Evolutionary conservation across 768 basidiomycete genomes (phyloP).

Genomic region (Boletus rubescentipes): DNA sequence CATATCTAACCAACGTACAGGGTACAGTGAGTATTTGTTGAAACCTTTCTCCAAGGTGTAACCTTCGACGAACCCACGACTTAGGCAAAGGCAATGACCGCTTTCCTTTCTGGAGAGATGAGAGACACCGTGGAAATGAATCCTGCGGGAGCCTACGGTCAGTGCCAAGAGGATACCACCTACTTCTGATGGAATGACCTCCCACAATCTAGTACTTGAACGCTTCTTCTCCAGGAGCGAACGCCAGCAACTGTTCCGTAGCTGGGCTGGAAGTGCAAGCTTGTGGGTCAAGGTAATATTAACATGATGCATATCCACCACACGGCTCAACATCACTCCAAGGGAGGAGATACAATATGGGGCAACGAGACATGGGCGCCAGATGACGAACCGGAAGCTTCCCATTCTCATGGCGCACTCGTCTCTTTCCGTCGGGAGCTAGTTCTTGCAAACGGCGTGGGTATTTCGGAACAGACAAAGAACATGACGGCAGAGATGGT

Average conservation of each 20-base stretch:
- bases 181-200: background rate
- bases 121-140: constrained; percentile 87
- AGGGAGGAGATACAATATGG: constrained; percentile 87
- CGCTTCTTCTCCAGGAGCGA: constrained; percentile 91
- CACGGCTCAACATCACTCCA: background rate
- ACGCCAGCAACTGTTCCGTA: constrained; percentile 84
- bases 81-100: constrained; percentile 91
- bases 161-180: constrained; percentile 6
- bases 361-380: constrained; percentile 74
- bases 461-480: constrained; percentile 21
- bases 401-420: constrained; percentile 76
- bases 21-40: constrained; percentile 61
- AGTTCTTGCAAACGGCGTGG: background rate
- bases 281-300: constrained; percentile 90
- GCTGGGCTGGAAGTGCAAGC: constrained; percentile 93
- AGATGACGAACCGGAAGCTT: constrained; percentile 60
- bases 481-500: constrained; percentile 84
- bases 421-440: constrained; percentile 66
- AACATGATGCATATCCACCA: background rate
- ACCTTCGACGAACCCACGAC: background rate
- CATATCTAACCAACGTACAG: constrained; percentile 34
- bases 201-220: constrained; percentile 56
- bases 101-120: constrained; percentile 95
- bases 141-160: constrained; percentile 76
- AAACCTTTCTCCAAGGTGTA: background rate